A percentile compares a stretch with the other conserved stretches of the same genome.
Conservation (phyloP, 345 rosid genomes). For the Eucalyptus fibrosa region DNA sequence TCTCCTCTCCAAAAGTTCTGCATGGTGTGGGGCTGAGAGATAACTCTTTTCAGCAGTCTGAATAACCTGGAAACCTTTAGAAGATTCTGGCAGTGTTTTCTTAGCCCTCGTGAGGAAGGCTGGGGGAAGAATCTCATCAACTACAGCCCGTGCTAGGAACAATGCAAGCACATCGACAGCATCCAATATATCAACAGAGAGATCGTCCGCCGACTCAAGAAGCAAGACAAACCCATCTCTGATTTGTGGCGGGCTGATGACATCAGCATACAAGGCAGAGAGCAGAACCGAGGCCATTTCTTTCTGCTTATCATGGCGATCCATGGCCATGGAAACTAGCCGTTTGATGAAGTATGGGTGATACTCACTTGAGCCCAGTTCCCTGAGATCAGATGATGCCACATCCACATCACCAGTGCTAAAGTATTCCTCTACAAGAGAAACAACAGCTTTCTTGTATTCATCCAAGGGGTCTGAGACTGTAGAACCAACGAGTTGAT, state of each 20-base stretch:
- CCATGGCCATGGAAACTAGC: slow-evolving; percentile 97
- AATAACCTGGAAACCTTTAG: slow-evolving; percentile 74
- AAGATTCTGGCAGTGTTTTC: slow-evolving; percentile 62
- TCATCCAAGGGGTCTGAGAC: slow-evolving; percentile 88
- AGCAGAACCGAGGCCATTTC: slow-evolving; percentile 98
- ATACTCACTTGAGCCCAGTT: slow-evolving; percentile 81
- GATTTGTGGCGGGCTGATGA: slow-evolving; percentile 75
- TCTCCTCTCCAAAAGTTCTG: slow-evolving; percentile 90
- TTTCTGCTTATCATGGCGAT: slow-evolving; percentile 96
- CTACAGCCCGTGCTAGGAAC: slow-evolving; percentile 87
- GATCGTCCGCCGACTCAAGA: slow-evolving; percentile 92
- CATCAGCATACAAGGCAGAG: slow-evolving; percentile 89
- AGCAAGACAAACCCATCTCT: slow-evolving; percentile 96
- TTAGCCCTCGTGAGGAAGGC: slow-evolving; percentile 72
- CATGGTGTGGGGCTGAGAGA: slow-evolving; percentile 99
- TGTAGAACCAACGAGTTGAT: slow-evolving; percentile 73
- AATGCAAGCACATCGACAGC: slow-evolving; percentile 92
- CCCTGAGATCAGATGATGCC: slow-evolving; percentile 92
- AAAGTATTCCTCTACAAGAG: slow-evolving; percentile 83
- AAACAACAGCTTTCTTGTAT: slow-evolving; percentile 80
- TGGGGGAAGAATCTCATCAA: slow-evolving; percentile 95
- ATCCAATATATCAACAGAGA: slow-evolving; percentile 84
- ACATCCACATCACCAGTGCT: slow-evolving; percentile 82
- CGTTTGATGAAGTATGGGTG: slow-evolving; percentile 90
- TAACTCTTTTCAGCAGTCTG: slow-evolving; percentile 87